Evolutionary conservation across 1,139 yeast species (phyloP).

Genomic region (Saccharomyces hybrid): DNA sequence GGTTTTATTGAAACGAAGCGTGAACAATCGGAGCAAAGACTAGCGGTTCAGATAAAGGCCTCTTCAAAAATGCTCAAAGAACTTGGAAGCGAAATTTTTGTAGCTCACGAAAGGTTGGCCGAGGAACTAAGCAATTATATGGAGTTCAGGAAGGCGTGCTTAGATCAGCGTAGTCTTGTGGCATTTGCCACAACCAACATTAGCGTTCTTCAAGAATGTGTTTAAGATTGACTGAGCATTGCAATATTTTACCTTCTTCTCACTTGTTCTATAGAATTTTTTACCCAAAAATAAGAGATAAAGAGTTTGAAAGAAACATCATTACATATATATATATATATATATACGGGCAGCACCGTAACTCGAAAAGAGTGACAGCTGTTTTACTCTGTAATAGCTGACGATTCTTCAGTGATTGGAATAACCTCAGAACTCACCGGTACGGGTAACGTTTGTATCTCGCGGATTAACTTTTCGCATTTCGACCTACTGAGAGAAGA

Average conservation of each 20-base stretch:
- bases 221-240: background rate
- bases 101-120: conserved; percentile 51
- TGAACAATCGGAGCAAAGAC: conserved; percentile 31
- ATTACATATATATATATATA: too few species aligned
- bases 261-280: background rate
- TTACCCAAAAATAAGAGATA: too few species aligned
- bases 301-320: background rate
- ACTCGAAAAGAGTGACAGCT: background rate
- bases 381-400: background rate
- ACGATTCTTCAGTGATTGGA: background rate
- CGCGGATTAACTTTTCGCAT: background rate
- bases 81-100: conserved; percentile 18
- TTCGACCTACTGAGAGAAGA: background rate
- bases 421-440: background rate
- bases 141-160: conserved; percentile 35
- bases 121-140: conserved; percentile 54
- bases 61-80: conserved; percentile 11
- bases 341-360: background rate
- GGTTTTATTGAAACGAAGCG: conserved; percentile 37
- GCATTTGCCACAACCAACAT: background rate
- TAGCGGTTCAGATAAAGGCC: conserved; percentile 28
- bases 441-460: background rate
- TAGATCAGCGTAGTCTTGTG: background rate
- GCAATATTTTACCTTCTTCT: background rate
- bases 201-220: background rate